Base-by-base conservation (phyloP, 352 stramenopile genomes). In the Phytopythium boreale region DNA sequence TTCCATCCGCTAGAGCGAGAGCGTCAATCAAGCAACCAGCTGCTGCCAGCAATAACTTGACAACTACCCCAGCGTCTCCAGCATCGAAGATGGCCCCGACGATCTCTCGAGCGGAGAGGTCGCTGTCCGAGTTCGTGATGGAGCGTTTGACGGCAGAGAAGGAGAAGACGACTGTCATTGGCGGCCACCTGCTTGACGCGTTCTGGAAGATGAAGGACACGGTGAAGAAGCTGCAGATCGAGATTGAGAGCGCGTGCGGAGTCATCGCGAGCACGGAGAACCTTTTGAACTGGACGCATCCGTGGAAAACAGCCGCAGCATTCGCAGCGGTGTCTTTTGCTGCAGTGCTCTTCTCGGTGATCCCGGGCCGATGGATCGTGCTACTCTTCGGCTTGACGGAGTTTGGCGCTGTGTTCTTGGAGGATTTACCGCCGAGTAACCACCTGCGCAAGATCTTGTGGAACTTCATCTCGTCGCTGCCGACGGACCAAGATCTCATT, bases 141-240 rank as follows among this genome's bases (percentile, higher is more conserved):
- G 83, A 88, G 34, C 80, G 59, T 22, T 75, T 95, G 59, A 63
- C 82, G 1, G 53, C 31, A 7, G 79, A 89, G 56, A 92, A 92
- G 44, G 84, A 93, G 51, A 80, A 88, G 39, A 74, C 78, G 2
- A 76, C 77, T 9, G 82, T 83, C 44, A 82, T 95, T 19, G 84
- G 87, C 4, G 77, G 76, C 7, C 81, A 90, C 15, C 56, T 95
- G 8, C 77, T 95, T 29, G 87, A 93, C 34, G 75, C 87, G 31
- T 88, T 93, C 39, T 91, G 81, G 71, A 95, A 95, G 64, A 75
- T 91, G 56, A 93, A 92, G 70, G 87, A 92, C 47, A 93, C 87
- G 15, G 82, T 93, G 22, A 85, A 78, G 58, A 79, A 78, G 27
- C 56, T 95, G 3, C 87, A 95, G 63, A 88, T 76, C 39, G 82